Base-by-base conservation (phyloP, 768 basidiomycete genomes). In the Postia placenta region DNA sequence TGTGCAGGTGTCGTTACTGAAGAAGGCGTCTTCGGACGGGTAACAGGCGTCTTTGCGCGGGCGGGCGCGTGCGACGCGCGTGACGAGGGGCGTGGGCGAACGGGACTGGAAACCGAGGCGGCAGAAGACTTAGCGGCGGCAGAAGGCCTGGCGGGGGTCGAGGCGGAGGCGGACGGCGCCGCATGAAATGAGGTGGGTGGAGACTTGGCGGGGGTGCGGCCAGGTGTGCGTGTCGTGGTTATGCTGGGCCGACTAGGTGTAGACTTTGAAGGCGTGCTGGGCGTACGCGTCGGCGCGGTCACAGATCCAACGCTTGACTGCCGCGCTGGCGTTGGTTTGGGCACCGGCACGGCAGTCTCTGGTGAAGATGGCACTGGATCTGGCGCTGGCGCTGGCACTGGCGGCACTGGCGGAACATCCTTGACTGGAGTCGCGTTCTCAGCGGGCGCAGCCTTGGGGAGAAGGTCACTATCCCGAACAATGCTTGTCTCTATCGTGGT, bases 21-120 rank as follows among this genome's bases (percentile, higher is more conserved):
- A 30, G 42, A 22, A 1, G 60, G 61, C 17, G 60, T 64, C 52
- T 62, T 60, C 3, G 62, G 39, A 15, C 63, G 60, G 0, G 81
- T 81, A n/a, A 47, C 28, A 4, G 56, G 28, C 78, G 74, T 46
- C 77, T 49, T 37, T 51, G 5, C 19, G 47, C 47, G 36, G 11
- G 64, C 28, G 48, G 70, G 66, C 27, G 54, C 49, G 25, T 67
- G 64, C n/a, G 70, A 68, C 15, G 62, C 57, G 30, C 71, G 68
- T 1, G 69, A 60, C 24, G 64, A 60, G 19, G 71, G 64, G 22
- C 66, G 62, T 11, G 67, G 48, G 51, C 58, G 62, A 30, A 58
- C 54, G 33, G 69, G 62, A 11, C 67, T 58, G 33, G 59, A 50
- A 36, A 64, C 53, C 17, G 48, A 38, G 46, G 60, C 56, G 12